A percentile compares a stretch with the other conserved stretches of the same genome.
phyloP scores from a whole-genome alignment of 208 protist species.

The Leishmania major region DNA sequence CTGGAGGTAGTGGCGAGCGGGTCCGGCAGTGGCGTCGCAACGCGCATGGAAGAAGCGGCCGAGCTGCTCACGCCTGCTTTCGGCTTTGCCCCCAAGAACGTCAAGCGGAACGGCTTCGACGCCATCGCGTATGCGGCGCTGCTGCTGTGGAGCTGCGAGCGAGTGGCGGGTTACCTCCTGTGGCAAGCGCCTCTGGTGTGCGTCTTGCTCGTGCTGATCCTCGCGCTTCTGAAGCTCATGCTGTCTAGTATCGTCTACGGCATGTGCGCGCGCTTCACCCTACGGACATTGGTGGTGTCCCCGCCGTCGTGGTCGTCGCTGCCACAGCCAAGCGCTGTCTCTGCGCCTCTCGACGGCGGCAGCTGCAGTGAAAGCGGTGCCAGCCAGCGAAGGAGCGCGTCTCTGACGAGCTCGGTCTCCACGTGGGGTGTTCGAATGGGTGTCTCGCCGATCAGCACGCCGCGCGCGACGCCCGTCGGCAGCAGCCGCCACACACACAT shows the following conservation, averaged over 20 bases:
- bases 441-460: constrained; percentile 14
- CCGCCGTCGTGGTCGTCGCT: constrained; percentile 7
- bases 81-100: constrained; percentile 53
- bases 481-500: background rate
- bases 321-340: background rate
- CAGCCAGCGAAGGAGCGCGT: background rate
- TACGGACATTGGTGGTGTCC: constrained; percentile 10
- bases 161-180: constrained; percentile 30
- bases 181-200: constrained; percentile 29
- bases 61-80: constrained; percentile 34
- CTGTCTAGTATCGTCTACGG: constrained; percentile 12
- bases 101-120: constrained; percentile 44
- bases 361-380: background rate
- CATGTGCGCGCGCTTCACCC: constrained; percentile 17
- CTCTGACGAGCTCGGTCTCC: background rate
- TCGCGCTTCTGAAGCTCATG: constrained; percentile 36
- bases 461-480: constrained; percentile 3
- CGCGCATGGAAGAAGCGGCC: constrained; percentile 1
- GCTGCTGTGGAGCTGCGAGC: constrained; percentile 45
- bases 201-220: constrained; percentile 22
- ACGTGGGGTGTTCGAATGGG: constrained; percentile 6
- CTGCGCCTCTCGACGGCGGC: background rate
- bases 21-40: background rate
- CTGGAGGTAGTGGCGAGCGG: constrained; percentile 12
- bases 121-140: constrained; percentile 47